Conservation (phyloP, 2,329 filamentous ascomycete species). For the Diplocarpon rosae region DNA sequence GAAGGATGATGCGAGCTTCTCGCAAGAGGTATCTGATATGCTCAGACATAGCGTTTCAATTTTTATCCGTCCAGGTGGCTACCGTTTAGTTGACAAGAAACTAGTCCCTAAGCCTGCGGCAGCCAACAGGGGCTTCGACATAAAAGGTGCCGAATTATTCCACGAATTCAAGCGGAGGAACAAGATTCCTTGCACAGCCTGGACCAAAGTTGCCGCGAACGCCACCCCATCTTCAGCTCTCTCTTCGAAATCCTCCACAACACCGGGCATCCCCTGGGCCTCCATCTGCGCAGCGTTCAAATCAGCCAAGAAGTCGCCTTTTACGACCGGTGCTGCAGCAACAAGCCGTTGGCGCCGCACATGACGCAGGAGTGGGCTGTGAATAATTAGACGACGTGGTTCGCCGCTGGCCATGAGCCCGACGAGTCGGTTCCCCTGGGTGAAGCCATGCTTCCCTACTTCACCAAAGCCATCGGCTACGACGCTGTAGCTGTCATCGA, state of each 20-base stretch:
- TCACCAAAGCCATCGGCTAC: conserved; percentile 21
- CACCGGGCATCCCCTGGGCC: conserved; percentile 16
- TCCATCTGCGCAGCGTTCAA: conserved; percentile 17
- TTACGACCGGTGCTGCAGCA: conserved; percentile 14
- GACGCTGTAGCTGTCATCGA: conserved; percentile 24
- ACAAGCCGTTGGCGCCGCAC: conserved; percentile 12
- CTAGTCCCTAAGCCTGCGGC: conserved; percentile 8
- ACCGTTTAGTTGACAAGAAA: conserved; percentile 6
- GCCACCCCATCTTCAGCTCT: conserved; percentile 12
- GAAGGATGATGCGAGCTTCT: conserved; percentile 18
- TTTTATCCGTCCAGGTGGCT: conserved; percentile 21
- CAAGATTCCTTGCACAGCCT: conserved; percentile 17
- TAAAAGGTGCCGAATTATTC: conserved; percentile 12
- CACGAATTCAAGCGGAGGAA: conserved; percentile 15
- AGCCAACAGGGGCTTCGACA: conserved; percentile 21
- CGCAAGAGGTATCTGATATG: conserved; percentile 6
- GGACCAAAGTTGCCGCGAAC: conserved; percentile 19
- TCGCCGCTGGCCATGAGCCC: conserved; percentile 7
- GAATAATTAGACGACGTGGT: conserved; percentile 16
- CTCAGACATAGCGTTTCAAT: conserved; percentile 9
- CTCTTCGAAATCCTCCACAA: conserved; percentile 15
- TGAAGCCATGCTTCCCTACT: conserved; percentile 17
- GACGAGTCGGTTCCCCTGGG: conserved; percentile 11
- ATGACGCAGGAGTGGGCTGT: conserved; percentile 22
- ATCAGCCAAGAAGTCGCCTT: conserved; percentile 18